phyloP scores from a whole-genome alignment of 306 rosid species.

The Sophora flavescens region DNA sequence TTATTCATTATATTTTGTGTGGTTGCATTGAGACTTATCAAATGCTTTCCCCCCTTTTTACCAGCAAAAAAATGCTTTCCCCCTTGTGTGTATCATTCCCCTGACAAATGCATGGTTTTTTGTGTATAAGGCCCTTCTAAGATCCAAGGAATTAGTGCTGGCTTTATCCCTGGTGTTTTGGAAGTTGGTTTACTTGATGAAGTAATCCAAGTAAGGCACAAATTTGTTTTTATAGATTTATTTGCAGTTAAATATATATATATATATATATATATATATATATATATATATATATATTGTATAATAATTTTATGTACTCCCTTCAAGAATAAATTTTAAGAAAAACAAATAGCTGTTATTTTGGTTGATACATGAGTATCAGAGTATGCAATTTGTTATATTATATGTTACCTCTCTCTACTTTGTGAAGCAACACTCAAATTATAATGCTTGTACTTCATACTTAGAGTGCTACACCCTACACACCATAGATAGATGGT shows the following conservation, averaged over 20 bases:
- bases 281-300: background rate
- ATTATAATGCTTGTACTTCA: no score
- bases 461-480: background rate
- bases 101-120: slow-evolving; percentile 45
- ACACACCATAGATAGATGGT: background rate
- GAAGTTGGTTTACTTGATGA: slow-evolving; percentile 76
- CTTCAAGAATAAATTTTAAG: no score
- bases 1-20: background rate
- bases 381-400: no score
- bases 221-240: slow-evolving; percentile 3
- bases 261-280: background rate
- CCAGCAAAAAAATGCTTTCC: background rate
- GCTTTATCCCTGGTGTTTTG: slow-evolving; percentile 95
- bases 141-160: slow-evolving; percentile 99
- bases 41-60: background rate
- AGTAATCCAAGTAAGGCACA: slow-evolving; percentile 80
- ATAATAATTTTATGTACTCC: background rate
- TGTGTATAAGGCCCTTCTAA: slow-evolving; percentile 84
- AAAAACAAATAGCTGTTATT: no score
- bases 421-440: no score
- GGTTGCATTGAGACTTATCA: slow-evolving; percentile 1
- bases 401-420: no score
- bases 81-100: background rate
- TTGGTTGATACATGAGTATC: no score
- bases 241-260: no score